Conservation (phyloP, 176 grass and related monocot species). For the Hordeum vulgare region MorexV3_pseudomolecules_assembly NC_058519.1:641185901-641186400, state of each 20-base stretch:
- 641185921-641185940: constrained; percentile 20
- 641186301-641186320: constrained; percentile 76
- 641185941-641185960: constrained; percentile 33
- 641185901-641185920: constrained; percentile 38
- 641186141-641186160: background rate
- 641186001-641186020: constrained; percentile 65
- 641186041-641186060: constrained; percentile 47
- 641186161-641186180: constrained; percentile 21
- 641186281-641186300: constrained; percentile 53
- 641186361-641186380: constrained; percentile 43
- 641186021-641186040: constrained; percentile 58
- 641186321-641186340: constrained; percentile 45
- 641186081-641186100: constrained; percentile 78
- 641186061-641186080: constrained; percentile 65
- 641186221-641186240: constrained; percentile 61
- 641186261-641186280: constrained; percentile 44
- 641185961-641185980: constrained; percentile 32
- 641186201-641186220: constrained; percentile 52
- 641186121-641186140: background rate
- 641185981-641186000: constrained; percentile 70
- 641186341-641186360: constrained; percentile 54
- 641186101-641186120: background rate
- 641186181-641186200: constrained; percentile 55
- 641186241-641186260: constrained; percentile 59
- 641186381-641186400: background rate